Evolutionary conservation across 768 basidiomycete genomes (phyloP).

Genomic region (Basidioascus undulatus): DNA sequence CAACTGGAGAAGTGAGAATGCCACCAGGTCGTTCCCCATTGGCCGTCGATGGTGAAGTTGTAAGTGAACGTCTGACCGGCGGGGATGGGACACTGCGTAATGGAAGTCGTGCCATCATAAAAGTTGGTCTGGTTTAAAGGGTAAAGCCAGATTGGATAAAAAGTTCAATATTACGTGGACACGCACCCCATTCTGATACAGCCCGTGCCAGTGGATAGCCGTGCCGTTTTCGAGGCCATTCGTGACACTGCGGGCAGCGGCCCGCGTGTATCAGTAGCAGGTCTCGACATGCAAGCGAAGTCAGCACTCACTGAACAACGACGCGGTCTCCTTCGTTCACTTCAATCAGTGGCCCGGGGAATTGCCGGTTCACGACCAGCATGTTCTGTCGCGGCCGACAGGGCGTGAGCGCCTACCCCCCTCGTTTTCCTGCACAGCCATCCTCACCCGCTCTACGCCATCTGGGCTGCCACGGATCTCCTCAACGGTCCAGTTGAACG

Average conservation of each 20-base stretch:
- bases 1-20: slow-evolving; percentile 12
- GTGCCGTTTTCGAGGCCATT: too few species aligned
- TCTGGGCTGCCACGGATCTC: slow-evolving; percentile 2
- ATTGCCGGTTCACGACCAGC: slow-evolving; percentile 10
- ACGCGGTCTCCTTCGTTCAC: slow-evolving; percentile 8
- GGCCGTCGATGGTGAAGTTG: slow-evolving; percentile 21
- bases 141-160: too few species aligned
- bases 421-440: too few species aligned
- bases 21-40: slow-evolving; percentile 27
- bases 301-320: too few species aligned
- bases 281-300: too few species aligned
- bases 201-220: slow-evolving; percentile 12
- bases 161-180: too few species aligned
- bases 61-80: slow-evolving; percentile 25
- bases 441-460: slow-evolving; percentile 1
- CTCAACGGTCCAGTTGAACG: slow-evolving; percentile 2
- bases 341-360: slow-evolving; percentile 9
- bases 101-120: slow-evolving; percentile 26
- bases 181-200: slow-evolving; percentile 7
- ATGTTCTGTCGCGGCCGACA: too few species aligned
- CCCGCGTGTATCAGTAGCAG: too few species aligned
- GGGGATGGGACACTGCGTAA: slow-evolving; percentile 33
- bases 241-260: too few species aligned
- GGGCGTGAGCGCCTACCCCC: too few species aligned
- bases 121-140: slow-evolving; percentile 25